A percentile compares a stretch with the other conserved stretches of the same genome.
Conservation (phyloP, 2,329 filamentous ascomycete species). For the Fusarium coffeatum region DNA sequence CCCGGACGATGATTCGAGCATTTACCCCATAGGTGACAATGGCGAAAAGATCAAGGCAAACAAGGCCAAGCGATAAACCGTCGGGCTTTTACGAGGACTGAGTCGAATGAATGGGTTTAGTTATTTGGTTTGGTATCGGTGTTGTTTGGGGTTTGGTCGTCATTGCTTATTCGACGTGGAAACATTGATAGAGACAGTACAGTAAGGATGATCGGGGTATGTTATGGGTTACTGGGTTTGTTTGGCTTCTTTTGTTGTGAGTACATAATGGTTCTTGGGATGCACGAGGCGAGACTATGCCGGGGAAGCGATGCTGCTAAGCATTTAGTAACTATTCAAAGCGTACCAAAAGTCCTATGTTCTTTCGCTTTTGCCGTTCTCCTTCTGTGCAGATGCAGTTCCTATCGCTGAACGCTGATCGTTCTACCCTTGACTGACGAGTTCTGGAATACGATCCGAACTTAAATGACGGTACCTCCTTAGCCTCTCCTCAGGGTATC, state of each 20-base stretch:
- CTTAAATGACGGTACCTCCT: not conserved
- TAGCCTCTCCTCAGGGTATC: no score
- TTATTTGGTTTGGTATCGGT: constrained; percentile 16
- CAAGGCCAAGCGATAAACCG: constrained; percentile 41
- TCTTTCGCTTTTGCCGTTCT: not conserved
- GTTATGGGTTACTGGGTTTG: constrained; percentile 2
- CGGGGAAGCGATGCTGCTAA: constrained; percentile 4
- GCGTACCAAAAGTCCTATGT: constrained; percentile 31
- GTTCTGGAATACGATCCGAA: not conserved
- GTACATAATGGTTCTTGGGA: not conserved
- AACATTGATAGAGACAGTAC: constrained; percentile 27
- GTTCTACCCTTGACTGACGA: not conserved
- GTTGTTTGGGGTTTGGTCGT: constrained; percentile 1
- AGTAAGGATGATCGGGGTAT: constrained; percentile 16
- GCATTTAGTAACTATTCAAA: constrained; percentile 26
- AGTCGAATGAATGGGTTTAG: constrained; percentile 1
- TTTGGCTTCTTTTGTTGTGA: constrained; percentile 1
- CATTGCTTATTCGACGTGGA: constrained; percentile 10
- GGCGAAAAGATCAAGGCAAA: constrained; percentile 47
- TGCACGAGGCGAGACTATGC: not conserved
- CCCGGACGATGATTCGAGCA: constrained; percentile 67
- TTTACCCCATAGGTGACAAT: constrained; percentile 57
- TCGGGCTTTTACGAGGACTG: not conserved
- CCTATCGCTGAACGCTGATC: not conserved
- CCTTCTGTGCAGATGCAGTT: not conserved